A percentile compares a stretch with the other conserved stretches of the same genome.
phyloP scores from a whole-genome alignment of 495 filamentous ascomycete genomes.

The Penicillium samsonianum region DNA sequence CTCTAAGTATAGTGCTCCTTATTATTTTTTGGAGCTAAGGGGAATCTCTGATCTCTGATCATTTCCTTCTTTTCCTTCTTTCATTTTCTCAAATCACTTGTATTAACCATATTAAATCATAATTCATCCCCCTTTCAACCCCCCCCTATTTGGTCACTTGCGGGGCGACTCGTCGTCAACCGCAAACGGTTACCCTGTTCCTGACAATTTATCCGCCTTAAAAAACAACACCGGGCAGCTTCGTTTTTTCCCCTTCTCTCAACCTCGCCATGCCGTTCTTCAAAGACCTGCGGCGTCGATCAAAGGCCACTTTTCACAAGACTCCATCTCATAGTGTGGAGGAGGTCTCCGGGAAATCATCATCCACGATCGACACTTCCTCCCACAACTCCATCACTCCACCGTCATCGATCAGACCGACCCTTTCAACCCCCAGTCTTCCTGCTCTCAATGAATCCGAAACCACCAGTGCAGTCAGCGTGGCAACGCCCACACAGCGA shows the following conservation, averaged over 20 bases:
- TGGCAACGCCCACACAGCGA: conserved; percentile 42
- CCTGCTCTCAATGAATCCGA: conserved; percentile 53
- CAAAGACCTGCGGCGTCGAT: conserved; percentile 73
- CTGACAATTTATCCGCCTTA: conserved; percentile 15
- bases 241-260: conserved; percentile 3
- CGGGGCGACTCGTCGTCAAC: conserved; percentile 24
- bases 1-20: not conserved
- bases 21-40: not conserved
- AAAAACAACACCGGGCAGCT: not conserved
- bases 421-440: conserved; percentile 53
- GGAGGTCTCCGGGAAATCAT: conserved; percentile 56
- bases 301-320: conserved; percentile 64
- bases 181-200: conserved; percentile 45
- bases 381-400: conserved; percentile 58
- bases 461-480: conserved; percentile 32
- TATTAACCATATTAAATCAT: not conserved
- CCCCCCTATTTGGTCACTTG: conserved; percentile 14
- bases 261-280: conserved; percentile 61
- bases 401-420: conserved; percentile 59
- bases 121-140: conserved; percentile 8
- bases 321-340: conserved; percentile 55
- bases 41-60: not conserved
- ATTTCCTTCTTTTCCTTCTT: conserved; percentile 4
- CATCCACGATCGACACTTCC: conserved; percentile 63
- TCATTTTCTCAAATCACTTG: not conserved